Base-by-base conservation (phyloP, 106 monocot species). In the Platanthera zijinensis region DNA sequence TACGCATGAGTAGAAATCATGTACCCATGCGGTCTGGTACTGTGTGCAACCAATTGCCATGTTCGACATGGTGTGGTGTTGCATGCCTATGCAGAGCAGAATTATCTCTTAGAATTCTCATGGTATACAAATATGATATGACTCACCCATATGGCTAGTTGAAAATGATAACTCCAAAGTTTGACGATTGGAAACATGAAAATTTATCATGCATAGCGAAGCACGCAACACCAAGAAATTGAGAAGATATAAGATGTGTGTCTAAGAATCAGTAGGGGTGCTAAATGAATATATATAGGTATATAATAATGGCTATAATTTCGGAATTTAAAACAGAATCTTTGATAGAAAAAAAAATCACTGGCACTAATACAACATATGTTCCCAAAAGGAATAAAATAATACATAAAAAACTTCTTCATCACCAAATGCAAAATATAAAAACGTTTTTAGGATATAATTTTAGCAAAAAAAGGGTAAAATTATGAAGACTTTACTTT, bases 401-500 rank as follows among this genome's bases (percentile, higher is more conserved):
- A 61, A 61, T 14, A 8, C 0, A 53, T 0, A 8, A 10, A n/a
- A 51, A 19, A 21, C 10, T 72, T 3, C 21, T 72, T 22, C 39
- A 50, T 51, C 17, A 48, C 5, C 13, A 71, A 48, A 71, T 71
- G 70, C 15, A 71, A 8, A 71, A 71, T 7, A 39, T 32, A 67
- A 39, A 12, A 61, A 6, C 0, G 5, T 7, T n/a, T 18, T 47
- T 48, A 48, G 70, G 17, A 48, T 3, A 49, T 64, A 66, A 28
- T 48, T 7, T 61, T 5, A 71, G 46, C 22, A 19, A 50, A 75
- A 81, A 46, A 3, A 22, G 15, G 28, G 19, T 17, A 73, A 12
- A 50, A 17, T 51, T 63, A 50, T 19, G 63, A 32, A 48, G 50
- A 75, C 48, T 53, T 63, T 81, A 89, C 93, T 85, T 97, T 97